phyloP scores from a whole-genome alignment of 345 rosid genomes.

The Theobroma cacao region DNA sequence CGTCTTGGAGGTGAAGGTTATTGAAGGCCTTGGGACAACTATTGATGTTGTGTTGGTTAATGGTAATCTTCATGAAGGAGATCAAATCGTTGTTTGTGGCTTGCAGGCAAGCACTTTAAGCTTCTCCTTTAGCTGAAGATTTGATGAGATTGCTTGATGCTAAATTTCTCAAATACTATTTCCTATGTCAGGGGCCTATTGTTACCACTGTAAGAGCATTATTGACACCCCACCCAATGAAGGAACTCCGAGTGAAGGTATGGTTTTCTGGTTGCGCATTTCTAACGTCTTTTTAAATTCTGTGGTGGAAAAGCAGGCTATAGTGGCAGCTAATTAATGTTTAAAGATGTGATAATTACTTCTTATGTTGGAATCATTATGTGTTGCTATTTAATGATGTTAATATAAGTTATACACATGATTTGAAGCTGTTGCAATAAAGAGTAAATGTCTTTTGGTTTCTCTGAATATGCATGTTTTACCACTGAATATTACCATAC shows the following conservation, averaged over 20 bases:
- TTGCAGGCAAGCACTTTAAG: constrained; percentile 65
- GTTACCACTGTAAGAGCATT: constrained; percentile 82
- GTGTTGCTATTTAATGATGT: neutral
- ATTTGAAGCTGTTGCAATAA: no score
- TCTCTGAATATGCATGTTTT: neutral
- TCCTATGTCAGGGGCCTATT: constrained; percentile 72
- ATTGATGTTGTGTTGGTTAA: constrained; percentile 92
- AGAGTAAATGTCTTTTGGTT: neutral
- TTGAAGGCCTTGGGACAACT: constrained; percentile 95
- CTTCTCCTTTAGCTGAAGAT: neutral
- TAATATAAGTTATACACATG: neutral
- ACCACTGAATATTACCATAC: neutral
- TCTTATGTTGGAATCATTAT: neutral
- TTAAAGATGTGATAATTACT: neutral
- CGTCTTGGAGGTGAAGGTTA: constrained; percentile 91
- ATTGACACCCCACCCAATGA: constrained; percentile 97
- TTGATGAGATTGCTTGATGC: constrained; percentile 2
- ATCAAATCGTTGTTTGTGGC: constrained; percentile 94
- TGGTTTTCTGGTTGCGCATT: neutral
- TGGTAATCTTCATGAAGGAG: constrained; percentile 91
- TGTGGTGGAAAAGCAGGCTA: neutral
- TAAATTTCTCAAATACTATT: constrained; percentile 11
- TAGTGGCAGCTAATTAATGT: neutral
- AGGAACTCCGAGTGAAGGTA: constrained; percentile 95
- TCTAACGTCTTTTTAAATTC: neutral